Base-by-base conservation (phyloP, 495 filamentous ascomycete genomes). In the Trichoderma parareesei region DNA sequence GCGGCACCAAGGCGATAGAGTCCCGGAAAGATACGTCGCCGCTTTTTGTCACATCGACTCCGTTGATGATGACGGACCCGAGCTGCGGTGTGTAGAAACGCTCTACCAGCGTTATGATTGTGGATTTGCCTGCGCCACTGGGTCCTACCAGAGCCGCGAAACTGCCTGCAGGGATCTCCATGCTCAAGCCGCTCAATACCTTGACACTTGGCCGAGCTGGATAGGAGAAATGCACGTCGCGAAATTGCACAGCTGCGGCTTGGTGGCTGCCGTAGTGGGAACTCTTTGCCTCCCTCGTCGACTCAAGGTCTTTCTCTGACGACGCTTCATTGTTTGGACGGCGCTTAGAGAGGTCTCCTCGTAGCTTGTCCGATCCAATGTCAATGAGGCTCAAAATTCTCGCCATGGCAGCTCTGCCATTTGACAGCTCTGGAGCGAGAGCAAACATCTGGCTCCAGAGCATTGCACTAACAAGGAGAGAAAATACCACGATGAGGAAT, bases 401-500 rank as follows among this genome's bases (percentile, higher is more conserved):
- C 10, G 74, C 74, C 61, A 78, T 78, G 3, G 82, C 81, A 14
- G 77, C 68, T 62, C 65, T 70, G 6, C 84, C 84, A 37, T 79
- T 81, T 20, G 84, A 83, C 7, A 87, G 70, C 60, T 86, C 83
- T 0, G 84, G 82, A 0, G 82, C 84, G 0, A 87, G 74, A 5
- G 79, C 77, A 66, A 87, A 87, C 79, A 87, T 84, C 66, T 87
- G 84, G 1, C 83, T 81, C 48, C 79, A 83, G 0, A 80, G 78
- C 67, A 85, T 84, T 0, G 84, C 83, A 41, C 79, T 82, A 18
- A 82, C 79, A 8, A 89, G 76, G 33, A 88, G 77, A 0, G 84
- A 83, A 0, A 82, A 78, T n/a, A 86, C 71, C 0, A 87, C 83
- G 59, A 86, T 84, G 68, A 87, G 87, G 73, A 88, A 88, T 63